Evolutionary conservation across 768 basidiomycete species (phyloP), one percentile per base, ranked within the genome.

Genomic region (Gautieria morchelliformis): DNA sequence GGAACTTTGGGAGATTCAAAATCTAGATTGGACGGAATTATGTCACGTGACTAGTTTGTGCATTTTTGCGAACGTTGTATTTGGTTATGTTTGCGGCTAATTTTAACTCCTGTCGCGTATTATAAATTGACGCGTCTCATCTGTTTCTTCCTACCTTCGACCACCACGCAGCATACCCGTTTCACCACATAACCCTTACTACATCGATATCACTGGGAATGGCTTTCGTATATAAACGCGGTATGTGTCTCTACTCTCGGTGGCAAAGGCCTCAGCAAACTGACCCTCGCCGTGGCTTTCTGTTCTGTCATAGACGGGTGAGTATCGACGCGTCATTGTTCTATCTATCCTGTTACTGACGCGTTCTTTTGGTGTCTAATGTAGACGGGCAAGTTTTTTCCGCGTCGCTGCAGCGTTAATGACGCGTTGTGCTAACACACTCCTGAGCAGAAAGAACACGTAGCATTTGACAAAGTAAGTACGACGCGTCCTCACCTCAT

Each of bases 401-500:
- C 51, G 33, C 33, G 44, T 57, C 58, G 53, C 68, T 68, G 68
- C 68, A 68, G 67, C 57, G 52, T 56, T 50, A 52, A 24, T n/a
- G 10, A 41, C 58, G 45, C 41, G 33, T 58, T 51, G 45, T 20
- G 27, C 58, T 62, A 14, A 63, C 56, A 32, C 37, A 12, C 45
- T 27, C 41, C 33, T 35, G 47, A 52, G 58, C 89, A 92, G 61
- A 93, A 92, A 72, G 93, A 95, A 72, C 86, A 83, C 67, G 88
- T 95, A 53, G 86, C 90, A 64, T 95, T 95, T 65, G 93, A 95
- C 67, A 95, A 95, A 79, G 92, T 86, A n/a, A 20, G 56, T 35
- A 9, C 22, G n/a, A 63, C 60, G 77, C 60, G 58, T 54, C 40
- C 32, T 53, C 49, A 47, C 56, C 59, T 44, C 11, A 59, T 52